These are phyloP conservation scores for Chernovozyma sophiae-reginae DNA, from an alignment of 1,139 yeast genomes.

Conservation along the genomic window DNA sequence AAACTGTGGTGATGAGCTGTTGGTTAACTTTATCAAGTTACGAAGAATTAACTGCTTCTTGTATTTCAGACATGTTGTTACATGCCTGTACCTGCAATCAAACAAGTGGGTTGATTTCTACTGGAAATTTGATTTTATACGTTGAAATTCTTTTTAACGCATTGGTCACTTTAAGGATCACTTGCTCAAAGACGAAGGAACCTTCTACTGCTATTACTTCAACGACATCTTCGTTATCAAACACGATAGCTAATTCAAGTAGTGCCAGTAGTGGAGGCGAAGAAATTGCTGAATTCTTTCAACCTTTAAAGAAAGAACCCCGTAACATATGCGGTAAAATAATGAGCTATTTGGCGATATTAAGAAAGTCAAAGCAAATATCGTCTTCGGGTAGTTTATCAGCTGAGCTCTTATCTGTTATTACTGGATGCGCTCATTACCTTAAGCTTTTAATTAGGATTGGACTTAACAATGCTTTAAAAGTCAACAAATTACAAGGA, in stretches of 20 bases:
- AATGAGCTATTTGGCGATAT: slow-evolving; percentile 71
- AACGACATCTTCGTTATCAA: too few relatives aligned
- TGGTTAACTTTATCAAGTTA: slow-evolving; percentile 88
- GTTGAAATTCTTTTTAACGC: slow-evolving; percentile 77
- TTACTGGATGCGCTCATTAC: slow-evolving; percentile 92
- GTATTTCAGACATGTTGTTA: slow-evolving; percentile 89
- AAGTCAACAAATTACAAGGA: slow-evolving; percentile 55
- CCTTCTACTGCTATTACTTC: slow-evolving; percentile 9
- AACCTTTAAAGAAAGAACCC: slow-evolving; percentile 65
- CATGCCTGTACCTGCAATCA: slow-evolving; percentile 77
- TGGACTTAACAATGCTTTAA: slow-evolving; percentile 74
- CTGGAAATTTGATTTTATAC: slow-evolving; percentile 71
- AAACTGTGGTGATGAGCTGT: slow-evolving; percentile 66
- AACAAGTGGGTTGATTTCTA: slow-evolving; percentile 61
- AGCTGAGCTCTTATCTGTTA: slow-evolving; percentile 64
- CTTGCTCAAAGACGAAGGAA: slow-evolving; percentile 17
- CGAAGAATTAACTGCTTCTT: slow-evolving; percentile 90
- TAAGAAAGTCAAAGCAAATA: slow-evolving; percentile 51
- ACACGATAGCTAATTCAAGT: neutral
- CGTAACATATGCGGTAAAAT: slow-evolving; percentile 77
- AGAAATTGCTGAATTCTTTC: slow-evolving; percentile 21
- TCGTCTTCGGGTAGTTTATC: slow-evolving; percentile 57
- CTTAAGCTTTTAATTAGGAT: slow-evolving; percentile 77
- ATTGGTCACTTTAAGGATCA: slow-evolving; percentile 51
- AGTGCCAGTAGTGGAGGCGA: slow-evolving; percentile 10